phyloP scores from a whole-genome alignment of 2,329 filamentous ascomycete species.

The Colletotrichum somersetense region DNA sequence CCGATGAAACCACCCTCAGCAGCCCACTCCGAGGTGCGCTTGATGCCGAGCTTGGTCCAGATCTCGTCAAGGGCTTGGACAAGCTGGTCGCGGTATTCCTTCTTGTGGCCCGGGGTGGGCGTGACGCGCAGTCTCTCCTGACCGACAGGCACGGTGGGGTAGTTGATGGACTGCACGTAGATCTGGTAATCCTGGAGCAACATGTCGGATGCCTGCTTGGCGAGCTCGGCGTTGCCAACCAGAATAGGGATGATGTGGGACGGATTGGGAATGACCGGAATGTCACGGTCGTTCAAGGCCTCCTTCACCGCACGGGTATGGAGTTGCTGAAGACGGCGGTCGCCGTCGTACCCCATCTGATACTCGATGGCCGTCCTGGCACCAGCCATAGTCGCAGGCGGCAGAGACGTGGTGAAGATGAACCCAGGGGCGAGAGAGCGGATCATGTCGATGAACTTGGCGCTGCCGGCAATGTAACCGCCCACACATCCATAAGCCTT shows the following conservation, averaged over 20 bases:
- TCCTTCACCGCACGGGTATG: conserved; percentile 97
- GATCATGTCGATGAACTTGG: conserved; percentile 89
- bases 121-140: conserved; percentile 97
- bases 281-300: conserved; percentile 80
- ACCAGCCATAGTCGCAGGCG: conserved; percentile 96
- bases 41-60: conserved; percentile 89
- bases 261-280: conserved; percentile 97
- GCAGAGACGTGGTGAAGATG: conserved; percentile 98
- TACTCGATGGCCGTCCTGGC: conserved; percentile 94
- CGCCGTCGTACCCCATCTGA: conserved; percentile 85
- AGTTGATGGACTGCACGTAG: conserved; percentile 99
- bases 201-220: conserved; percentile 92
- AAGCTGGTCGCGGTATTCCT: conserved; percentile 87
- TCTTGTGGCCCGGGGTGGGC: conserved; percentile 91
- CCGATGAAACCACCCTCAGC: conserved; percentile 93
- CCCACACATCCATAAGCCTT: conserved; percentile 99
- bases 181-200: conserved; percentile 91
- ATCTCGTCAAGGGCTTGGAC: conserved; percentile 87
- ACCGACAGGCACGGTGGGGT: conserved; percentile 97
- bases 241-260: conserved; percentile 96
- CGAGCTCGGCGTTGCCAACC: conserved; percentile 92
- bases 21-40: conserved; percentile 93
- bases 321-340: conserved; percentile 92
- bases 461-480: conserved; percentile 94
- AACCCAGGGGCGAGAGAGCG: conserved; percentile 96